A percentile compares a stretch with the other conserved stretches of the same genome.
phyloP scores from a whole-genome alignment of 495 filamentous ascomycete species.

The Aspergillus haitiensis region DNA sequence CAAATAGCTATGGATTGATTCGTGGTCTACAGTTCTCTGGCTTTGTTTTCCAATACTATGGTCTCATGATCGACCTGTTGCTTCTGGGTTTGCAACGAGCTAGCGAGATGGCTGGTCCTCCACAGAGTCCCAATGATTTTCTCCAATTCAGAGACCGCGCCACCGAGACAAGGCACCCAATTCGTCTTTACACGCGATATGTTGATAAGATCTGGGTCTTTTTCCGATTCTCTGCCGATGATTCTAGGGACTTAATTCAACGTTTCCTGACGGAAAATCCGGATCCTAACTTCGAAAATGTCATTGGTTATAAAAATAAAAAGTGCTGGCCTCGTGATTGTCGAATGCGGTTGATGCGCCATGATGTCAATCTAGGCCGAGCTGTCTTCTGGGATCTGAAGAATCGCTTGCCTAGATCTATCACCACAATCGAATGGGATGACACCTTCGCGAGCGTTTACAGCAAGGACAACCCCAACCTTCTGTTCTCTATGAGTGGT shows the following conservation, averaged over 20 bases:
- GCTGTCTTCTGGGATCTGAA: constrained; percentile 99
- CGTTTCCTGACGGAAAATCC: constrained; percentile 97
- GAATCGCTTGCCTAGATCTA: constrained; percentile 88
- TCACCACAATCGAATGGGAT: constrained; percentile 99
- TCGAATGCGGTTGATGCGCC: constrained; percentile 96
- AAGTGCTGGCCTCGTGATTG: constrained; percentile 99
- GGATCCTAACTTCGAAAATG: constrained; percentile 99
- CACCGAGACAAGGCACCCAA: constrained; percentile 89
- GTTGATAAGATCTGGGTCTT: constrained; percentile 99
- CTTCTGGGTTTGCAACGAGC: constrained; percentile 92
- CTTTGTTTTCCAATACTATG: constrained; percentile 99
- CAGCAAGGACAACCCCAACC: constrained; percentile 95
- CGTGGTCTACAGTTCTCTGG: constrained; percentile 96
- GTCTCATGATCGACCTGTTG: constrained; percentile 90
- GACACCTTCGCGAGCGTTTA: constrained; percentile 99
- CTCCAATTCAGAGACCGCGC: constrained; percentile 92
- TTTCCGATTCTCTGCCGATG: constrained; percentile 87
- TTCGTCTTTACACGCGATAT: constrained; percentile 94
- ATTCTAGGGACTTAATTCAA: constrained; percentile 94
- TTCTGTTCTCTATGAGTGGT: constrained; percentile 96
- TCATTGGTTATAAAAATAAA: constrained; percentile 98
- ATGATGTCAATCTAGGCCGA: constrained; percentile 97
- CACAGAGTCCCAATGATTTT: constrained; percentile 95
- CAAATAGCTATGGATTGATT: constrained; percentile 98
- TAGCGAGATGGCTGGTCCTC: constrained; percentile 96